Evolutionary conservation across 768 basidiomycete genomes (phyloP).

Genomic region (Hydnum rufescens): DNA sequence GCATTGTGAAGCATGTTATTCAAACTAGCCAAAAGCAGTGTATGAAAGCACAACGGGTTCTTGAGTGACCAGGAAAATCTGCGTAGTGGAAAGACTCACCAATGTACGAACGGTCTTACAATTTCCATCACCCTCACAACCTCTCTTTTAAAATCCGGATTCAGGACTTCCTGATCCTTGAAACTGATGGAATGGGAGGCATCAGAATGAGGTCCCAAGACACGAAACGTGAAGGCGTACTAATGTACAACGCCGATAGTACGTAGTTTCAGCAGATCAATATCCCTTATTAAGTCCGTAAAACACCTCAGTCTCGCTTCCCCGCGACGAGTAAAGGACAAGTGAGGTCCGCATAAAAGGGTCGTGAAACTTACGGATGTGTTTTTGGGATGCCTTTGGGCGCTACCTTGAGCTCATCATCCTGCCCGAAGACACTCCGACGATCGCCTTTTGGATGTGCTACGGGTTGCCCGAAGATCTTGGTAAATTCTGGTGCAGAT

Average conservation of each 20-base stretch:
- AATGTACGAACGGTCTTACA: constrained; percentile 60
- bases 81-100: constrained; percentile 26
- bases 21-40: constrained; percentile 29
- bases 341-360: background rate
- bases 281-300: constrained; percentile 60
- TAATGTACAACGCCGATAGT: constrained; percentile 46
- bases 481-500: constrained; percentile 47
- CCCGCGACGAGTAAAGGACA: background rate
- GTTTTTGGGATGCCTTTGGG: constrained; percentile 78
- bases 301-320: background rate
- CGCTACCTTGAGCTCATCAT: constrained; percentile 77
- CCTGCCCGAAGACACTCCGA: constrained; percentile 66
- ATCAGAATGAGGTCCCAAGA: background rate
- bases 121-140: constrained; percentile 34
- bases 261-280: constrained; percentile 76
- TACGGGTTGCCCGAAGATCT: constrained; percentile 51
- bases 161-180: constrained; percentile 50
- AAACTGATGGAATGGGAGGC: constrained; percentile 30
- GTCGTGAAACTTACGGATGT: constrained; percentile 34
- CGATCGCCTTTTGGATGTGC: constrained; percentile 41
- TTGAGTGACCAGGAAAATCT: too few relatives aligned
- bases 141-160: constrained; percentile 41
- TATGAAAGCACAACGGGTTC: too few relatives aligned
- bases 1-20: constrained; percentile 54
- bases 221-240: constrained; percentile 21